Evolutionary conservation across 202 grass and related monocot species (phyloP), one percentile per base, ranked within the genome.

Genomic region (Panicum hallii): DNA sequence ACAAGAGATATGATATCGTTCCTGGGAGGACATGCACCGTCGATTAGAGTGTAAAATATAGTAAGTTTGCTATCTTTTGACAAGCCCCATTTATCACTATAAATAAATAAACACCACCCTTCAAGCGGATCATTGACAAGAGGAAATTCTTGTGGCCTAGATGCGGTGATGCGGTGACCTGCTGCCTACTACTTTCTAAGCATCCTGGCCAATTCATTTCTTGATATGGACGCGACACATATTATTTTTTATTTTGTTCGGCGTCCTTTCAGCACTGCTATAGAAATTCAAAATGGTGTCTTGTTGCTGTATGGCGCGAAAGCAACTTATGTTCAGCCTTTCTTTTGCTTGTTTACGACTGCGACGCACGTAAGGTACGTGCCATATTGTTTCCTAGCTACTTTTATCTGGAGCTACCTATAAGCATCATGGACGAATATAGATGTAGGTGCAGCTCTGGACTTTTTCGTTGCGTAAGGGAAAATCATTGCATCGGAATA

Each of bases 1-100:
- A 75, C 62, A n/a, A 88, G 84, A 86, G 68, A 86, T 86, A 48
- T 63, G 77, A 28, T 57, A 38, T 67, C 48, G 38, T 49, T 75
- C 55, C 49, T 69, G 76, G 26, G 26, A 36, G 41, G 47, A 19
- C 65, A 64, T 7, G 84, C 17, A 36, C 5, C 34, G 19, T 41
- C 67, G 67, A 80, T 56, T 53, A 19, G 76, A 66, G 38, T 58
- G 8, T 67, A 19, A 74, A 63, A 74, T n/a, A 47, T 28, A 70
- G 32, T 3, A 52, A 52, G 28, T 40, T 16, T 44, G 46, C 34
- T 22, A 81, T 87, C 36, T 57, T 74, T 19, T 53, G 1, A 64
- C 49, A 67, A 58, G 1, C 5, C 19, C 2, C 5, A 15, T 47
- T 71, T 1, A 30, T 52, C 50, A 5, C 32, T 32, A 7, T 63